Evolutionary conservation across 495 filamentous ascomycete species (phyloP), one percentile per base, ranked within the genome.

Genomic region (Daldinia decipiens): DNA sequence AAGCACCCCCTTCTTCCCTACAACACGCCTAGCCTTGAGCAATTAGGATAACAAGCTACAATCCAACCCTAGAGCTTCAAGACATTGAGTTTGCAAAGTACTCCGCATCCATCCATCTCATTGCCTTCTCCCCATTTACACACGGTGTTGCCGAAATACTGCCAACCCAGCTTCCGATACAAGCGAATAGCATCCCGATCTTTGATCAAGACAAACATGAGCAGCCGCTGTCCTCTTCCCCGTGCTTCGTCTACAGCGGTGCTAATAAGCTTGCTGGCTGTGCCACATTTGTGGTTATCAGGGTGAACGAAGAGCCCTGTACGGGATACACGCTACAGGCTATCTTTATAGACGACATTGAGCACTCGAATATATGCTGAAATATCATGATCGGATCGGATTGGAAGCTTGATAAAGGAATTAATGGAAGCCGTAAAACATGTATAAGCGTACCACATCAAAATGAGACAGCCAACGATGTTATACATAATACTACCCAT

Each of bases 271-370:
- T 21, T 50, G 21, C 61, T 70, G 5, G 66, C 67, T 4, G 27
- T 57, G 34, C 67, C 62, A 29, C 62, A 50, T 6, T 38, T 61
- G 15, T 62, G 65, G 38, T 26, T 31, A 39, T 54, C 27, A 5
- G 66, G 71, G n/a, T 70, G 61, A 13, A 73, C 71, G n/a, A 73
- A 70, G 13, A 70, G 71, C 24, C 71, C 0, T 31, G 45, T 24
- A 74, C 67, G 11, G 67, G 71, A 51, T 70, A 74, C 7, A 67
- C 71, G 32, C 38, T 70, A 74, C 7, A 67, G 67, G 32, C 38
- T 70, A 3, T 24, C n/a, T 17, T 39, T 24, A 24, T 70, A 54
- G 45, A 74, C 67, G 4, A 32, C 21, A n/a, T 56, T 45, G 34
- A 74, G 59, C 7, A 71, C 31, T 19, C 53, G 51, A 21, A 60